Base-by-base conservation (phyloP, 352 stramenopile species). In the Pythium aquatile region DNA sequence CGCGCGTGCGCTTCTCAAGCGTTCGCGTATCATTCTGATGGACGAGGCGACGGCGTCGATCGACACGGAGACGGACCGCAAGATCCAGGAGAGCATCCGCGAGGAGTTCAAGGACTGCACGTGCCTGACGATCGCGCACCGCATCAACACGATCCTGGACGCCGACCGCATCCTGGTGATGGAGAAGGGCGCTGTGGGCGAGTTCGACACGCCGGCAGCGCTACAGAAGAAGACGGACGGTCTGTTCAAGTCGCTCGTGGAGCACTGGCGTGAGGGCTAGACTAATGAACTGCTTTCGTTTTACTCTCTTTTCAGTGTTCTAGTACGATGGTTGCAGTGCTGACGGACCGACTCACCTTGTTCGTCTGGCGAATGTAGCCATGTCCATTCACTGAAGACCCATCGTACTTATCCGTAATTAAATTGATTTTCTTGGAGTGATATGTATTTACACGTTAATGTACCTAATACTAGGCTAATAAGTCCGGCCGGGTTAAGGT, bases 101-200 rank as follows among this genome's bases (percentile, higher is more conserved):
- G 9, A 69, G 28, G 67, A 73, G 67, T 78, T 78, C 53, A 72
- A 85, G 26, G 73, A 91, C 32, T 98, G 82, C 65, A 99, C 97
- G 14, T 79, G 97, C 35, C 69, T 99, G 1, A 98, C 93, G 13
- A 98, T 99, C 66, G 97, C 97, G 37, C 97, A 99, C 75, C 88
- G 97, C 29, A 78, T 99, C 46, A 92, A 99, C 72, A 99, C 97
- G 6, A 98, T 99, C 59, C 93, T 98, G 75, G 96, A 99, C 73
- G 97, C 88, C 58, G 97, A 99, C 75, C 77, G 78, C 33, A 94
- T 99, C 44, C 68, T 99, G 20, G 97, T 99, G 1, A 93, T 99
- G 78, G 97, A 98, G 61, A 74, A 91, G 49, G 97, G 97, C 16
- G 76, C 73, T 14, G 87, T 96, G 10, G 90, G 82, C n/a, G 94